Base-by-base conservation (phyloP, 768 basidiomycete genomes). In the Termitomyces sp. region DNA sequence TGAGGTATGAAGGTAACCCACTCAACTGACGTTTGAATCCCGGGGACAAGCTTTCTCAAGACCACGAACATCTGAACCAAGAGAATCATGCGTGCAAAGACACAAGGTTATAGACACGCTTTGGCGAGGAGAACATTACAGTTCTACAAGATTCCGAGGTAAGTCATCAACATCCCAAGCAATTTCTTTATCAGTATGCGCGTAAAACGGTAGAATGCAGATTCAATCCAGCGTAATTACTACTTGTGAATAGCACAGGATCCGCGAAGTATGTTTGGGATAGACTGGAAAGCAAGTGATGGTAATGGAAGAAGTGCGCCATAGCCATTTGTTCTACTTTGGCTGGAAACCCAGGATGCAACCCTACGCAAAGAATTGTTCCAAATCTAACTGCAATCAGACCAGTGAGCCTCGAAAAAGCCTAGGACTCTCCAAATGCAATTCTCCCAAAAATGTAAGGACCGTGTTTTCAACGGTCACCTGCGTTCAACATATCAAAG, bases 1-100 rank as follows among this genome's bases (percentile, higher is more conserved):
- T 54, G 52, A 45, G 43, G 52, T 54, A 45, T 35, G 19, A 45
- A 54, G 1, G 7, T 44, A 37, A 27, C 23, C 52, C 52, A 54
- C 21, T 45, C 14, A 37, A 54, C 34, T 19, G 43, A 32, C 3
- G 34, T 54, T 6, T 27, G 28, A 34, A 54, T 19, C 3, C 34
- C 52, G 1, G 32, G 3, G 19, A 37, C n/a, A 9, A 43, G 52
- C 7, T 37, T 37, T 17, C 52, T 35, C 32, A 54, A 16, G 1
- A 54, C 16, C 9, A 54, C 43, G 12, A 54, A 54, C 43, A 54
- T 54, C 43, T 54, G 2, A 9, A 54, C 34, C 5, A 42, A 23
- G 3, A 42, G 11, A 14, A 23, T 10, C 1, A 42, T 5, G 23
- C 41, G 41, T 12, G 19, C 41, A 3, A 17, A 5, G 2, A 23